These are phyloP conservation scores for Oxyria digyna DNA, from an alignment of 148 eudicot genomes.

Conservation along the genomic window DNA sequence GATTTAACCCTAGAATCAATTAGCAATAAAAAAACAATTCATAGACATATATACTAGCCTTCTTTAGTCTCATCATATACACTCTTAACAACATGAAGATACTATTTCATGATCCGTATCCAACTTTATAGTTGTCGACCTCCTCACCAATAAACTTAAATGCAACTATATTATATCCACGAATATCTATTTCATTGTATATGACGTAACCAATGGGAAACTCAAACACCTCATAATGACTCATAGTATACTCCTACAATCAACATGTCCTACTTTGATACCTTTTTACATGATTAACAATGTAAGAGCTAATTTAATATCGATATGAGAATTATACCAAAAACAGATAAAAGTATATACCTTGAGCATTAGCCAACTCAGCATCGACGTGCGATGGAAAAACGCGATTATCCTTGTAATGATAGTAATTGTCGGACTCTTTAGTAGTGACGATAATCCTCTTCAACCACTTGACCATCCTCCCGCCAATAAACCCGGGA, in stretches of 20 bases:
- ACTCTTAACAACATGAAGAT: too few relatives aligned
- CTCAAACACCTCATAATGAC: background rate
- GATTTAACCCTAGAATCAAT: too few relatives aligned
- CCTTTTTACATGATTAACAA: too few relatives aligned
- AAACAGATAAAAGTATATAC: slow-evolving; percentile 15
- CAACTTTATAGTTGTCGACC: too few relatives aligned
- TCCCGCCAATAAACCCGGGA: slow-evolving; percentile 89
- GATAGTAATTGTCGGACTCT: slow-evolving; percentile 73
- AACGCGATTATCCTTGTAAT: slow-evolving; percentile 68
- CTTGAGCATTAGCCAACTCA: slow-evolving; percentile 80
- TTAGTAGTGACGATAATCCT: slow-evolving; percentile 55
- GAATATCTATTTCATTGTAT: background rate
- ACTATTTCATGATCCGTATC: background rate
- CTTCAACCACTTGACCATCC: slow-evolving; percentile 93
- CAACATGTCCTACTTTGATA: background rate
- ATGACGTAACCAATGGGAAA: background rate
- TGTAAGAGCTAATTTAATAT: too few relatives aligned
- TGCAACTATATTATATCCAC: background rate
- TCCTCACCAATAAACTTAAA: background rate
- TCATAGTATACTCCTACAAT: background rate
- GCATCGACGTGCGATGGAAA: slow-evolving; percentile 87
- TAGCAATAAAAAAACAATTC: too few relatives aligned
- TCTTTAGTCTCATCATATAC: too few relatives aligned
- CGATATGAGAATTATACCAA: too few relatives aligned
- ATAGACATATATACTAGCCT: too few relatives aligned